Evolutionary conservation across 2,329 filamentous ascomycete genomes (phyloP).

Genomic region (Xenosphaeropsis pyriputrescens): DNA sequence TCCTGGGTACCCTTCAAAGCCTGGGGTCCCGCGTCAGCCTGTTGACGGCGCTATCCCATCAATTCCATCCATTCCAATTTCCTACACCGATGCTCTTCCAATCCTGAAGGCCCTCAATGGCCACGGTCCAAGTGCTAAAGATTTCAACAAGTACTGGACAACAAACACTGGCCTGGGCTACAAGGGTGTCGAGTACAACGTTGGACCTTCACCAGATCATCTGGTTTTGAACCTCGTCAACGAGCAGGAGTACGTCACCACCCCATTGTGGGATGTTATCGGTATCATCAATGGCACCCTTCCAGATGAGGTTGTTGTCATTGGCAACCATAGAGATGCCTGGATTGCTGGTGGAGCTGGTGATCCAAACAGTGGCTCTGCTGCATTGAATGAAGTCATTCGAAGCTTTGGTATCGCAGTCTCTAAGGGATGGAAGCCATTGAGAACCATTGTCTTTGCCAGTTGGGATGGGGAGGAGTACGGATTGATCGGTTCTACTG

Average conservation of each 20-base stretch:
- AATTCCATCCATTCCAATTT: conserved; percentile 86
- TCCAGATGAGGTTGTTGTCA: conserved; percentile 72
- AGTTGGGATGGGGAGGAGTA: conserved; percentile 66
- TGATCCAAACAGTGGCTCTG: conserved; percentile 73
- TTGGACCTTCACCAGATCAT: conserved; percentile 52
- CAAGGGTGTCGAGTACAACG: conserved; percentile 55
- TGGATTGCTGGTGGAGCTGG: conserved; percentile 78
- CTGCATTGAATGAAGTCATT: conserved; percentile 65
- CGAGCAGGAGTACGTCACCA: conserved; percentile 68
- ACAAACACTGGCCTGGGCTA: conserved; percentile 46
- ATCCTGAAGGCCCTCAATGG: conserved; percentile 85
- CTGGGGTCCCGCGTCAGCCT: conserved; percentile 64
- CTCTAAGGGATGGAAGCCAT: conserved; percentile 64
- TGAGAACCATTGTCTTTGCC: conserved; percentile 83
- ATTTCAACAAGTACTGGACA: conserved; percentile 56
- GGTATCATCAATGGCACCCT: conserved; percentile 83
- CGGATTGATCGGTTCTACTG: conserved; percentile 64
- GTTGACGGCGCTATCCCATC: conserved; percentile 57
- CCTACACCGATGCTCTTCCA: conserved; percentile 73
- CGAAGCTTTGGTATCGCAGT: conserved; percentile 60
- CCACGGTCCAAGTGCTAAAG: conserved; percentile 62
- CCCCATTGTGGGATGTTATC: conserved; percentile 81
- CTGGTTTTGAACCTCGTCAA: conserved; percentile 62
- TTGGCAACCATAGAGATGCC: conserved; percentile 88
- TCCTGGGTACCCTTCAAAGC: conserved; percentile 84